Evolutionary conservation across 805 yeast species (phyloP).

Genomic region (Ogataea salicorniae): DNA sequence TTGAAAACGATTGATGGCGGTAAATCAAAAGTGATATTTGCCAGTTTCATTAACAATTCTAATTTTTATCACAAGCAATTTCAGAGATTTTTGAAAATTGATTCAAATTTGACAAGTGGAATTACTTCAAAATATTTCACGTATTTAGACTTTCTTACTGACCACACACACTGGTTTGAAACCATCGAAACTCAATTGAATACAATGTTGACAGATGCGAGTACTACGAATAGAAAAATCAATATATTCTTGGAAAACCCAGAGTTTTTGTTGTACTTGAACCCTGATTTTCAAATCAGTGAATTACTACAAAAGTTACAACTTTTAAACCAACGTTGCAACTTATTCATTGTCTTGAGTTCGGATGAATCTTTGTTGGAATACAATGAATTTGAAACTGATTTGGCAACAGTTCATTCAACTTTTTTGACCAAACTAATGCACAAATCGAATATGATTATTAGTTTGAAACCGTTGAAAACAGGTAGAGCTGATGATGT

Average conservation of each 20-base stretch:
- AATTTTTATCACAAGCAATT: constrained; percentile 29
- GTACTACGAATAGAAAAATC: constrained; percentile 10
- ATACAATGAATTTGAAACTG: constrained; percentile 13
- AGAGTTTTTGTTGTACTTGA: constrained; percentile 22
- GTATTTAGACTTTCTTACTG: constrained; percentile 37
- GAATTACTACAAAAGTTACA: constrained; percentile 17
- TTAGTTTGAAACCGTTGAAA: constrained; percentile 60
- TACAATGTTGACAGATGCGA: constrained; percentile 13
- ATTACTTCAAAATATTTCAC: constrained; percentile 29
- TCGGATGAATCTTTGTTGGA: constrained; percentile 20
- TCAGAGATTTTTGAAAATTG: constrained; percentile 33
- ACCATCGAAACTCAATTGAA: constrained; percentile 4
- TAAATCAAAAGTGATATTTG: constrained; percentile 33
- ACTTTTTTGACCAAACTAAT: constrained; percentile 44
- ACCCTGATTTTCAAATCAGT: constrained; percentile 2
- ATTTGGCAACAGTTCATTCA: constrained; percentile 32
- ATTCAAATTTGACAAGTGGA: constrained; percentile 22
- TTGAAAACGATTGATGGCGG: constrained; percentile 1
- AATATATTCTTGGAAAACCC: constrained; percentile 27
- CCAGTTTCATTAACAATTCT: constrained; percentile 28
- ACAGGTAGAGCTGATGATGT: constrained; percentile 83
- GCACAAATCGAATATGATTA: constrained; percentile 45
- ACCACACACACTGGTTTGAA: constrained; percentile 29
- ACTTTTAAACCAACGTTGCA: constrained; percentile 14
- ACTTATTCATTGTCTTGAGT: constrained; percentile 20